phyloP scores from a whole-genome alignment of 371 early-diverging fungal species.

The Actinomortierella wolfii region DNA sequence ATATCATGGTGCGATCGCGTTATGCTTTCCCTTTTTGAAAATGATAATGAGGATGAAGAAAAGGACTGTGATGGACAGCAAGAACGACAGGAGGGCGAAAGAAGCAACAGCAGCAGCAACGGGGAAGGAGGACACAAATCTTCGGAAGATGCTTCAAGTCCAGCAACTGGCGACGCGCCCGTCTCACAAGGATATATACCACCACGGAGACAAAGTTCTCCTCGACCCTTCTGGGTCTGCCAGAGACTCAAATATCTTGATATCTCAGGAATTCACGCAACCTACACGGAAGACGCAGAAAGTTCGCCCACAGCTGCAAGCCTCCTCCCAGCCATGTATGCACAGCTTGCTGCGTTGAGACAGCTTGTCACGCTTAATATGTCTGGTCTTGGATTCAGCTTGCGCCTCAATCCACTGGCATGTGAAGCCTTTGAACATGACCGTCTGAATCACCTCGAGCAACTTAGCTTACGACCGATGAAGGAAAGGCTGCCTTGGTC shows the following conservation, averaged over 20 bases:
- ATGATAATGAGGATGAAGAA: not conserved
- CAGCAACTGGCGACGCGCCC: too few species aligned
- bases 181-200: too few species aligned
- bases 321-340: constrained; percentile 23
- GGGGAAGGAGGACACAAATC: too few species aligned
- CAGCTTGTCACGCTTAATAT: constrained; percentile 15
- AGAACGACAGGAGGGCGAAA: too few species aligned
- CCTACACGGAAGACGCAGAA: constrained; percentile 11
- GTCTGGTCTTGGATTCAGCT: constrained; percentile 22
- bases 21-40: constrained; percentile 19
- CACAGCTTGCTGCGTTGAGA: constrained; percentile 14
- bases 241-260: constrained; percentile 17
- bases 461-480: constrained; percentile 13
- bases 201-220: too few species aligned
- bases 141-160: too few species aligned
- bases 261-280: constrained; percentile 31
- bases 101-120: too few species aligned
- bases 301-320: constrained; percentile 3
- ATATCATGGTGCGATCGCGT: constrained; percentile 27
- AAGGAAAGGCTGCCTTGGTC: constrained; percentile 17
- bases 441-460: constrained; percentile 13
- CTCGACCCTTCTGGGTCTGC: constrained; percentile 17
- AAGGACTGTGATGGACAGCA: too few species aligned
- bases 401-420: constrained; percentile 15
- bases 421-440: too few species aligned